A percentile compares a stretch with the other conserved stretches of the same genome.
Evolutionary conservation across 176 grass and related monocot genomes (phyloP).

Genomic region (Saccharum officinarum): DNA sequence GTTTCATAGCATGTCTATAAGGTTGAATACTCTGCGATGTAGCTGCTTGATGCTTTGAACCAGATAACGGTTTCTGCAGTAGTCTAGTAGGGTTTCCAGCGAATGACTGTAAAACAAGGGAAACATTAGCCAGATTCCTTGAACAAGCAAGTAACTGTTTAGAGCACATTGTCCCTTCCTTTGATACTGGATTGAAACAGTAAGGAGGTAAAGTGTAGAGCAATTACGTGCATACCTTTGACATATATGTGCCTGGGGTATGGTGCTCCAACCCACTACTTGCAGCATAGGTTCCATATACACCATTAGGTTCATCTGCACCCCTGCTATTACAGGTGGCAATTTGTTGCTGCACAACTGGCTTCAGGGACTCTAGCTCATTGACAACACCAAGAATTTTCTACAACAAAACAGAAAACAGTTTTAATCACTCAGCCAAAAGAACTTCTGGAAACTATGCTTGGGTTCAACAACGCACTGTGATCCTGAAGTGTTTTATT

Average conservation of each 20-base stretch:
- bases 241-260: constrained; percentile 38
- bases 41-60: constrained; percentile 33
- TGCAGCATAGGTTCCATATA: constrained; percentile 24
- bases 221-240: constrained; percentile 56
- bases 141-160: background rate
- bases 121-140: background rate
- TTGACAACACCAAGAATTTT: constrained; percentile 79
- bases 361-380: constrained; percentile 90
- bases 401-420: constrained; percentile 47
- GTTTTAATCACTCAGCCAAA: background rate
- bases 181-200: background rate
- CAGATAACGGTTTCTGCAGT: constrained; percentile 25
- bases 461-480: background rate
- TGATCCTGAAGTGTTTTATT: background rate
- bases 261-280: constrained; percentile 34
- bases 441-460: background rate
- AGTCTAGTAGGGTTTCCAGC: constrained; percentile 25
- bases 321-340: constrained; percentile 43
- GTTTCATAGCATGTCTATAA: constrained; percentile 43
- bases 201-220: constrained; percentile 17
- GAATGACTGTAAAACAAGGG: constrained; percentile 25
- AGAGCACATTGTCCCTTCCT: background rate
- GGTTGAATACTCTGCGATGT: constrained; percentile 5
- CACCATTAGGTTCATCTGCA: constrained; percentile 36
- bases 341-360: constrained; percentile 66